Percentiles rank a stretch among this genome's conserved stretches.
Conservation (phyloP, 2,329 filamentous ascomycete genomes). For the Cercospora zeina region DNA sequence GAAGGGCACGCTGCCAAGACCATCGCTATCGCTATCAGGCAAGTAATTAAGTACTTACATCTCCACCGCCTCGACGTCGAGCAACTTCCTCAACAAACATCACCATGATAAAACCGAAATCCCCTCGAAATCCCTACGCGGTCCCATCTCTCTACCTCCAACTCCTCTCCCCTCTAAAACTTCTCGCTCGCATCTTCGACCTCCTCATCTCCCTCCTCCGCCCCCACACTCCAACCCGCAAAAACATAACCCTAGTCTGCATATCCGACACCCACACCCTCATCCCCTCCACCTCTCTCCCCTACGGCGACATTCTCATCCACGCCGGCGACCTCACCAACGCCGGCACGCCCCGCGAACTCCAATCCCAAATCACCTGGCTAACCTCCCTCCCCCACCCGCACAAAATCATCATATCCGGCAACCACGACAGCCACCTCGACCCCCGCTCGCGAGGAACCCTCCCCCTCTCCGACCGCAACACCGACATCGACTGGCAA, state of each 20-base stretch:
- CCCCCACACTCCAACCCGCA: conserved; percentile 57
- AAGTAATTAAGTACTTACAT: neutral
- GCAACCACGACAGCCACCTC: conserved; percentile 88
- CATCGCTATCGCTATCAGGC: neutral
- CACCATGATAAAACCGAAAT: conserved; percentile 8
- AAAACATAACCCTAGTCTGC: conserved; percentile 74
- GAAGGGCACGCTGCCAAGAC: neutral
- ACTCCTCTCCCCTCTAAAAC: conserved; percentile 42
- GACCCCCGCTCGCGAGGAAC: conserved; percentile 63
- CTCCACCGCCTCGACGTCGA: neutral
- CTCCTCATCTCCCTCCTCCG: conserved; percentile 65
- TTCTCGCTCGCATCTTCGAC: conserved; percentile 45
- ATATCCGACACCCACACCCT: conserved; percentile 85
- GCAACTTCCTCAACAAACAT: neutral
- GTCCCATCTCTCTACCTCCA: conserved; percentile 30
- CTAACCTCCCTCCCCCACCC: conserved; percentile 69
- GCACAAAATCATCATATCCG: conserved; percentile 79
- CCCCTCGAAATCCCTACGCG: conserved; percentile 31
- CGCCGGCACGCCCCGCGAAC: conserved; percentile 67
- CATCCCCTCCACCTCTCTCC: conserved; percentile 53
- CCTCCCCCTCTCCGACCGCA: conserved; percentile 53
- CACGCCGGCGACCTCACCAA: conserved; percentile 86
- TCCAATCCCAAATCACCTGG: conserved; percentile 86
- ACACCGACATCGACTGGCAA: conserved; percentile 62
- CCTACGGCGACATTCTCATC: conserved; percentile 79